Evolutionary conservation across 2,329 filamentous ascomycete species (phyloP).

Genomic region (Raffaelea deltoideospora): DNA sequence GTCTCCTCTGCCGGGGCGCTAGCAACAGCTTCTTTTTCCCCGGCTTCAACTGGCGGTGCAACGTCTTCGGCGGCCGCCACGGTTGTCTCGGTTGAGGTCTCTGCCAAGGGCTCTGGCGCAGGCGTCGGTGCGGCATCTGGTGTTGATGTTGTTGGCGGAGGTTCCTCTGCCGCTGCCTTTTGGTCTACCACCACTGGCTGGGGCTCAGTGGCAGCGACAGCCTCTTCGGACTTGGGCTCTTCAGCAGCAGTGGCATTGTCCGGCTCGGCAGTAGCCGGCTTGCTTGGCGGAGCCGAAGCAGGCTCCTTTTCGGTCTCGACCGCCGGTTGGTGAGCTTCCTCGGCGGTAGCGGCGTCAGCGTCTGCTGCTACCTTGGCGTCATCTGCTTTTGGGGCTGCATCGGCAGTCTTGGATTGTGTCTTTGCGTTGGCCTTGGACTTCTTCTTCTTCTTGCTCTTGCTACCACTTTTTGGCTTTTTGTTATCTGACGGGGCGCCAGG

Average conservation of each 20-base stretch:
- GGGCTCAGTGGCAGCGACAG: not conserved
- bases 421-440: not conserved
- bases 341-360: not conserved
- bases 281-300: not conserved
- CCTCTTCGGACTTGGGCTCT: not conserved
- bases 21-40: too few species aligned
- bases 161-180: too few species aligned
- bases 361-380: not conserved
- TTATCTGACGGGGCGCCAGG: not conserved
- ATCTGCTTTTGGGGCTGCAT: not conserved
- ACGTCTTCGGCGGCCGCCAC: too few species aligned
- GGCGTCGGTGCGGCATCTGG: too few species aligned
- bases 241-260: not conserved
- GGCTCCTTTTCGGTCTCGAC: not conserved
- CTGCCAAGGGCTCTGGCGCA: too few species aligned
- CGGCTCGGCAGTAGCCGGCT: not conserved
- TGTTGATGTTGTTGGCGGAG: too few species aligned
- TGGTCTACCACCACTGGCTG: too few species aligned
- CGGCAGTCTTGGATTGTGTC: not conserved
- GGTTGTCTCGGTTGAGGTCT: too few species aligned
- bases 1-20: too few species aligned
- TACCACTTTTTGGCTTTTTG: not conserved
- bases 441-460: not conserved
- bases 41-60: too few species aligned
- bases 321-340: not conserved